Evolutionary conservation across 169 alveolate genomes (phyloP).

Genomic region (Plasmodium sp.): DNA sequence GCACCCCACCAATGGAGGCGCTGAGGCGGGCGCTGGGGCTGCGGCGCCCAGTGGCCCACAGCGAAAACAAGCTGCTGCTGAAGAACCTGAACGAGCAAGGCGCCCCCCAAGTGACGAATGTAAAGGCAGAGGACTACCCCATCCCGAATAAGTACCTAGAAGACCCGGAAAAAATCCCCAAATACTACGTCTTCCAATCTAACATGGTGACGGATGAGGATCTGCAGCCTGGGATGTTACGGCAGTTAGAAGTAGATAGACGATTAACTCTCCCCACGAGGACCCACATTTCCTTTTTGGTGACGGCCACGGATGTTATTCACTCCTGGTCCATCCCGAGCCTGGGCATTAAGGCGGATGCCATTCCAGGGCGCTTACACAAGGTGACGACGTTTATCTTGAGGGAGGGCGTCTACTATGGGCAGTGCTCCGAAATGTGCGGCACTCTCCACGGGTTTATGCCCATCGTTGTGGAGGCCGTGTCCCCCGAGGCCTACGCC

Average conservation of each 20-base stretch:
- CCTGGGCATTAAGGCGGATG: constrained; percentile 93
- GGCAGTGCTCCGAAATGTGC: constrained; percentile 93
- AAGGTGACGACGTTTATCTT: constrained; percentile 90
- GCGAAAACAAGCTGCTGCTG: constrained; percentile 19
- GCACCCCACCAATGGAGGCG: neutral
- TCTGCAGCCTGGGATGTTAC: constrained; percentile 88
- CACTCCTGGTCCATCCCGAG: constrained; percentile 89
- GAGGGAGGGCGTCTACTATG: constrained; percentile 94
- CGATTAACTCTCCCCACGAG: constrained; percentile 91
- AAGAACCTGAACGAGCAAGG: constrained; percentile 26
- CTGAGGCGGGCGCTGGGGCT: constrained; percentile 31
- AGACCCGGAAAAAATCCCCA: constrained; percentile 86
- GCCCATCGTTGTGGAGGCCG: constrained; percentile 94
- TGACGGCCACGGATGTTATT: constrained; percentile 90
- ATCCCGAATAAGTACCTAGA: constrained; percentile 81
- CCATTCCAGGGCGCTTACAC: constrained; percentile 91
- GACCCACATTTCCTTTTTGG: constrained; percentile 90
- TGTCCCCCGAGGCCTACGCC: constrained; percentile 91
- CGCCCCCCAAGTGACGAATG: constrained; percentile 14
- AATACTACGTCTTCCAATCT: constrained; percentile 85
- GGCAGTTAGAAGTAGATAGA: constrained; percentile 91
- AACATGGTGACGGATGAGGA: constrained; percentile 87
- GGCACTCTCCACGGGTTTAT: constrained; percentile 94
- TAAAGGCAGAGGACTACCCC: constrained; percentile 81
- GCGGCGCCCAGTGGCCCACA: neutral